These are phyloP conservation scores for Breviolum minutum DNA, from an alignment of 73 alveolate species.

Conservation along the genomic window DNA sequence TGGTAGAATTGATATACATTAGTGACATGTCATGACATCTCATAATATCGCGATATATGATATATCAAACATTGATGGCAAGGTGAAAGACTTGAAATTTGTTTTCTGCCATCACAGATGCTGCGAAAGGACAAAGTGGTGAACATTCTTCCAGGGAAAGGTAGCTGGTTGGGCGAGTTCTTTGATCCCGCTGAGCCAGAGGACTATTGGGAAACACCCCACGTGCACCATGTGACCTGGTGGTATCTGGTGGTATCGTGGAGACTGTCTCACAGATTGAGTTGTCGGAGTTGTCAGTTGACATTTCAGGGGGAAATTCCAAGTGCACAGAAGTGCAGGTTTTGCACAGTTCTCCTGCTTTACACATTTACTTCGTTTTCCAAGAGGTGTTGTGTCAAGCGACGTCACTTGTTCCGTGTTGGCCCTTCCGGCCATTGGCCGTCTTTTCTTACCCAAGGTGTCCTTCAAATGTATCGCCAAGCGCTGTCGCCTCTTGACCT, in stretches of 20 bases:
- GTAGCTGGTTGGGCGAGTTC: conserved; percentile 85
- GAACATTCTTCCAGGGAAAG: conserved; percentile 50
- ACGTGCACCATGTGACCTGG: not conserved
- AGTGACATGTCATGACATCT: not conserved
- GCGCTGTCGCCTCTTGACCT: conserved; percentile 20
- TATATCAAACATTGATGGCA: not conserved
- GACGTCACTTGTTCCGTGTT: not conserved
- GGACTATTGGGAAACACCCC: conserved; percentile 47
- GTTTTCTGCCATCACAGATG: not conserved
- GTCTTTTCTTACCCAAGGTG: not conserved
- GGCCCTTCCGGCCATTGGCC: not conserved
- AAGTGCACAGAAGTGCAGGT: not conserved
- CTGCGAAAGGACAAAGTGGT: conserved; percentile 47
- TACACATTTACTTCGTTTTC: not conserved
- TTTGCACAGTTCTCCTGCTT: not conserved
- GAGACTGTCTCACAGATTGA: no score
- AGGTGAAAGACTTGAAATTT: not conserved
- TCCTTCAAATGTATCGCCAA: conserved; percentile 49
- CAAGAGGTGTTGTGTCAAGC: not conserved
- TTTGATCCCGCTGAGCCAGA: conserved; percentile 53
- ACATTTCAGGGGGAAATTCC: not conserved
- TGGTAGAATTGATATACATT: no score
- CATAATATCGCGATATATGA: not conserved
- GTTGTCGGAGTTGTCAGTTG: no score
- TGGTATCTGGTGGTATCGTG: not conserved